Conservation (phyloP, 2,329 filamentous ascomycete species). For the Dactylonectria estremocensis region DNA sequence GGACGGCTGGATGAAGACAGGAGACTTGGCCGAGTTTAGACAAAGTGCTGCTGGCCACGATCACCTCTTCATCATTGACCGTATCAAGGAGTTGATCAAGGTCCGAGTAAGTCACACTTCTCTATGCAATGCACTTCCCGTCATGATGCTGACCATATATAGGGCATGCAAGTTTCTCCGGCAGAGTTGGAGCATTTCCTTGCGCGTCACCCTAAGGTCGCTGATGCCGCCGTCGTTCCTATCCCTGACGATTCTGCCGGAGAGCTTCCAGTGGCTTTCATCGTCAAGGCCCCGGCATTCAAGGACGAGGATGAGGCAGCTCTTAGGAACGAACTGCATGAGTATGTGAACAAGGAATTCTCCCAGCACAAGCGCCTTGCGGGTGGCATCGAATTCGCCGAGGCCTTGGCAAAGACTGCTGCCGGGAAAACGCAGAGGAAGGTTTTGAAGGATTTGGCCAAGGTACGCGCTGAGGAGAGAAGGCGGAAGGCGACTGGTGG, state of each 20-base stretch:
- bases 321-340: slow-evolving; percentile 11
- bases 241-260: slow-evolving; percentile 22
- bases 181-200: slow-evolving; percentile 22
- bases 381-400: slow-evolving; percentile 21
- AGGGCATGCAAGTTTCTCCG: slow-evolving; percentile 26
- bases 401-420: slow-evolving; percentile 21
- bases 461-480: slow-evolving; percentile 20
- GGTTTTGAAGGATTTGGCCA: slow-evolving; percentile 20
- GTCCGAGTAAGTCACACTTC: slow-evolving; percentile 12
- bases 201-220: slow-evolving; percentile 16
- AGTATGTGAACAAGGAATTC: slow-evolving; percentile 16
- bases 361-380: slow-evolving; percentile 25
- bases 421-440: slow-evolving; percentile 23
- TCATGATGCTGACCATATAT: not conserved
- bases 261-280: slow-evolving; percentile 23
- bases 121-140: not conserved
- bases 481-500: not conserved
- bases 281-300: slow-evolving; percentile 14
- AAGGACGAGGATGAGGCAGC: slow-evolving; percentile 19
- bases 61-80: slow-evolving; percentile 26
- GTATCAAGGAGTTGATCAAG: slow-evolving; percentile 24
- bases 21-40: slow-evolving; percentile 22
- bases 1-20: slow-evolving; percentile 23
- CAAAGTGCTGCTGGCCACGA: slow-evolving; percentile 17
- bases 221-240: slow-evolving; percentile 22